These are phyloP conservation scores for Boletus pseudo-olivaceus DNA, from an alignment of 768 basidiomycete genomes.

Conservation along the genomic window DNA sequence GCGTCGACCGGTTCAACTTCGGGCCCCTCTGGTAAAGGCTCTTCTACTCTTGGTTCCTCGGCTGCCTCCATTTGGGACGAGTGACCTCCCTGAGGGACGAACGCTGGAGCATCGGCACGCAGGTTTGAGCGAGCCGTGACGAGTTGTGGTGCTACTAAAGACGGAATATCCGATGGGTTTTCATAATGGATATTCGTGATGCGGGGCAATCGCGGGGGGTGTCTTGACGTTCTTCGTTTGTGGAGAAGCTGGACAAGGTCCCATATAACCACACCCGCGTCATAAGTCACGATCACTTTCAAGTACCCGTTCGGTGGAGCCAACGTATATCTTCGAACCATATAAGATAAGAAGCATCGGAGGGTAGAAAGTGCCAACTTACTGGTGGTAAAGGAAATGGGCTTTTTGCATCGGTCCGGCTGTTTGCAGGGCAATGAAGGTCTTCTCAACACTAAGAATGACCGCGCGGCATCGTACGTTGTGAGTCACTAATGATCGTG, in stretches of 20 bases:
- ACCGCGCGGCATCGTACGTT: slow-evolving; percentile 14
- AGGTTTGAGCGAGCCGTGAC: slow-evolving; percentile 12
- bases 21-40: not conserved
- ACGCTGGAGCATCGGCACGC: slow-evolving; percentile 13
- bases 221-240: not conserved
- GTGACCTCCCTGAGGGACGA: slow-evolving; percentile 9
- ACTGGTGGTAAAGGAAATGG: slow-evolving; percentile 6
- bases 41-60: not conserved
- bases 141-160: slow-evolving; percentile 22
- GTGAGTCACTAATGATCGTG: slow-evolving; percentile 14
- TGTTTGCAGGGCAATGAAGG: slow-evolving; percentile 8
- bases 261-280: slow-evolving; percentile 1
- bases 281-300: slow-evolving; percentile 7
- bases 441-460: not conserved
- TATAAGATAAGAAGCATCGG: not conserved
- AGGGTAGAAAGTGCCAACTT: not conserved
- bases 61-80: not conserved
- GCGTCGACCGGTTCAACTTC: slow-evolving; percentile 8
- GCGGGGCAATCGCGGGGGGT: slow-evolving; percentile 1
- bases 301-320: slow-evolving; percentile 5
- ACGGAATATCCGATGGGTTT: slow-evolving; percentile 28
- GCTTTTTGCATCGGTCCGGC: not conserved
- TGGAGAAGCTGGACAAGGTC: slow-evolving; percentile 26
- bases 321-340: not conserved
- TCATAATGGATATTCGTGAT: slow-evolving; percentile 33